Conservation (phyloP, 1,139 yeast genomes). For the Debaryomyces nepalensis region DNA sequence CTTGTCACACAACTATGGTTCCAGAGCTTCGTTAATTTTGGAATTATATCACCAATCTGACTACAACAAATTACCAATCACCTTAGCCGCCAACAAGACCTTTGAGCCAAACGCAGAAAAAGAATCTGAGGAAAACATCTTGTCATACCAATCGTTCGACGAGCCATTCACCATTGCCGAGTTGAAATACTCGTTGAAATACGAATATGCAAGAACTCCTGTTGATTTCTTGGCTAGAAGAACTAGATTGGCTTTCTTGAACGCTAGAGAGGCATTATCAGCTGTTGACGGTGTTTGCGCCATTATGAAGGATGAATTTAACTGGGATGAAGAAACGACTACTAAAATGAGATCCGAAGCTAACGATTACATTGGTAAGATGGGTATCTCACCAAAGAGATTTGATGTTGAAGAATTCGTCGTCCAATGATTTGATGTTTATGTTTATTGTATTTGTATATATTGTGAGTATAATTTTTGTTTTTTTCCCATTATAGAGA, state of each 20-base stretch:
- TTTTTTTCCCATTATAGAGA: constrained; percentile 11
- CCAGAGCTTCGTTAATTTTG: constrained; percentile 81
- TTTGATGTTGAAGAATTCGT: constrained; percentile 40
- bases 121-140: constrained; percentile 39
- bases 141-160: constrained; percentile 59
- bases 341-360: constrained; percentile 59
- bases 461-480: constrained; percentile 3
- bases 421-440: constrained; percentile 20
- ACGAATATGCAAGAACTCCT: constrained; percentile 89
- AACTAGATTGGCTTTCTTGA: constrained; percentile 89
- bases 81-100: constrained; percentile 53
- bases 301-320: constrained; percentile 77
- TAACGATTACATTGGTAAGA: constrained; percentile 60
- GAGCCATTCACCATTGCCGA: constrained; percentile 95
- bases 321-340: constrained; percentile 71
- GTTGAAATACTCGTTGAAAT: constrained; percentile 75
- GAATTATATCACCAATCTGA: constrained; percentile 60
- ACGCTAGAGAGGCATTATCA: constrained; percentile 80
- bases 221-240: constrained; percentile 92
- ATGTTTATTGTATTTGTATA: constrained; percentile 7
- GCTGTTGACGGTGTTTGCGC: constrained; percentile 88
- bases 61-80: constrained; percentile 62
- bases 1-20: constrained; percentile 86
- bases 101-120: constrained; percentile 40
- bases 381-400: constrained; percentile 52